A percentile compares a stretch with the other conserved stretches of the same genome.
Evolutionary conservation across 2,329 filamentous ascomycete genomes (phyloP).

Genomic region (Tricladium varicosporioides): DNA sequence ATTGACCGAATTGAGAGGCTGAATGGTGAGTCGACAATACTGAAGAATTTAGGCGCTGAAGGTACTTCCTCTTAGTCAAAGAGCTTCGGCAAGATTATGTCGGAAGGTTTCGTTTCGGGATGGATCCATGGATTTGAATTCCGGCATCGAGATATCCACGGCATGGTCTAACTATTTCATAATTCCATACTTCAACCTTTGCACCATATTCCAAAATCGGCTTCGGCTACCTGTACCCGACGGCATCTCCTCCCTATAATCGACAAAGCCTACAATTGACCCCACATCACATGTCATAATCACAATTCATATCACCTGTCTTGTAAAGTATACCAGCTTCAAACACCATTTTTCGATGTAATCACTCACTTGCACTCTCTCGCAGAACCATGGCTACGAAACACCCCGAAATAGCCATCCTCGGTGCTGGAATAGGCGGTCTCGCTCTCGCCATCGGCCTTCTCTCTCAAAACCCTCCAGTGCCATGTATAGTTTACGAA

Average conservation of each 20-base stretch:
- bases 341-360: not conserved
- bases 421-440: constrained; percentile 22
- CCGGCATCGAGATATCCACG: not conserved
- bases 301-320: no score
- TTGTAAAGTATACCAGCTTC: not conserved
- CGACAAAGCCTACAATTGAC: no score
- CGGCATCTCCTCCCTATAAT: not conserved
- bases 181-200: not conserved
- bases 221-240: constrained; percentile 11
- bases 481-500: constrained; percentile 19
- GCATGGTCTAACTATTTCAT: not conserved
- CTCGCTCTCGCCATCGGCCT: constrained; percentile 22
- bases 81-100: no score
- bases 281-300: no score
- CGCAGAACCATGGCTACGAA: not conserved
- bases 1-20: not conserved
- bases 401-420: constrained; percentile 14
- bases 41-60: no score
- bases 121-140: not conserved
- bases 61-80: no score
- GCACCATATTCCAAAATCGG: not conserved
- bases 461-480: constrained; percentile 13
- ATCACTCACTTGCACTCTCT: not conserved
- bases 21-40: not conserved
- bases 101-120: not conserved